Percentiles rank a stretch among this genome's conserved stretches.
phyloP scores from a whole-genome alignment of 2,329 filamentous ascomycete genomes.

The Sporothrix brasiliensis region DNA sequence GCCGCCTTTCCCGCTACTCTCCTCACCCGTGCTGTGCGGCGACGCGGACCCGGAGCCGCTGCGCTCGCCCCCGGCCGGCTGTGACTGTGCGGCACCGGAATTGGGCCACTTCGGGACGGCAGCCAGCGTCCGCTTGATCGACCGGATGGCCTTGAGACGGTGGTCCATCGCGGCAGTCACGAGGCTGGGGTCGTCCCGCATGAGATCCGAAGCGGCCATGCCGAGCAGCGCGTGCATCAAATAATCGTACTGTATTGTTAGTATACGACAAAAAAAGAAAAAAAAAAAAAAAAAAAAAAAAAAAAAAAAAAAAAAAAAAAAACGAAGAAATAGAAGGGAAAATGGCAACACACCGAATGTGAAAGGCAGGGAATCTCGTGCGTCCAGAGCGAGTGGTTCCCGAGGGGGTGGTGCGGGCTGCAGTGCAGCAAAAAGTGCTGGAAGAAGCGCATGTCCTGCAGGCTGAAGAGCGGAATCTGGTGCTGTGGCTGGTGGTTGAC shows the following conservation, averaged over 20 bases:
- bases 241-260: constrained; percentile 57
- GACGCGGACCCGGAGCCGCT: constrained; percentile 7
- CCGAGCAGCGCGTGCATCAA: constrained; percentile 72
- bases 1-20: background rate
- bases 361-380: constrained; percentile 68
- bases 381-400: constrained; percentile 67
- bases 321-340: too few species aligned
- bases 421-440: constrained; percentile 66
- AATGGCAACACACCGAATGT: constrained; percentile 55
- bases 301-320: background rate
- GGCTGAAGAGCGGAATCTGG: constrained; percentile 60
- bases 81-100: background rate
- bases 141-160: constrained; percentile 65
- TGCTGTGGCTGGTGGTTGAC: constrained; percentile 60
- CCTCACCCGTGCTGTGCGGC: background rate
- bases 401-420: constrained; percentile 66
- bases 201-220: constrained; percentile 67
- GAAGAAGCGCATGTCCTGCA: constrained; percentile 69
- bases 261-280: background rate
- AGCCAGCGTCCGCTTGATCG: constrained; percentile 59
- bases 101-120: constrained; percentile 44
- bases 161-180: constrained; percentile 63
- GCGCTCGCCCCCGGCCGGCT: background rate
- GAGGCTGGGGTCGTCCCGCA: constrained; percentile 55
- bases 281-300: background rate